Evolutionary conservation across 2,329 filamentous ascomycete genomes (phyloP), one percentile per base, ranked within the genome.

Genomic region (Colletotrichum somersetense): DNA sequence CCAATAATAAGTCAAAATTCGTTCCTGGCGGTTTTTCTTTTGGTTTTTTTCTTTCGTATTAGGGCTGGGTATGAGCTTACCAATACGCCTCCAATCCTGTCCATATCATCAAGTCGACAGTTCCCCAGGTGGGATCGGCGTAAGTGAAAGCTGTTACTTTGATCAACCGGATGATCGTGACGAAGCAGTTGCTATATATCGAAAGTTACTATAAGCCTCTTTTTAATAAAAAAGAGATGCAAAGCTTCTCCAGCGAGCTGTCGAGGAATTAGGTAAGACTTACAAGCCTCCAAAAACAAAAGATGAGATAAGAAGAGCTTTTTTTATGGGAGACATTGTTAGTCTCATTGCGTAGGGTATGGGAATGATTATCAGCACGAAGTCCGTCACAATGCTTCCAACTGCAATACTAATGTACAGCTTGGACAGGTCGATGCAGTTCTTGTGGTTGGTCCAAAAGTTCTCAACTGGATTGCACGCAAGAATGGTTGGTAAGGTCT

Each of bases 31-130:
- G 30, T 30, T 30, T 4, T 30, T 30, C 4, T 2, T 42, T 18
- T 2, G 3, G 11, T 2, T 5, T 7, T 42, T 18, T 42, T 8
- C 3, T 11, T 20, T 12, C 16, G 18, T 5, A 6, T 1, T 5
- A 10, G 8, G 35, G 1, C 18, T 18, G 14, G 5, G 5, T 5
- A 16, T 14, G 3, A 18, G 38, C 66, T 10, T 56, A 72, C 66
- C 66, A 72, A 33, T 72, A 72, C 2, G 55, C 66, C 33, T 72
- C 70, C 20, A 72, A 18, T 20, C 70, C 66, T 4, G 66, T 72
- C 70, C 70, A 72, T 5, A 72, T 72, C 59, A 72, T 72, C 20
- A 72, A 30, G 11, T 72, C 70, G 11, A 72, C 70, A 2, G 70
- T 70, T 16, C 70, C 70, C 70, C 70, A 72, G 3, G 70, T 72